These are phyloP conservation scores for Candida pseudocylindracea DNA, from an alignment of 1,139 yeast genomes.

Conservation along the genomic window DNA sequence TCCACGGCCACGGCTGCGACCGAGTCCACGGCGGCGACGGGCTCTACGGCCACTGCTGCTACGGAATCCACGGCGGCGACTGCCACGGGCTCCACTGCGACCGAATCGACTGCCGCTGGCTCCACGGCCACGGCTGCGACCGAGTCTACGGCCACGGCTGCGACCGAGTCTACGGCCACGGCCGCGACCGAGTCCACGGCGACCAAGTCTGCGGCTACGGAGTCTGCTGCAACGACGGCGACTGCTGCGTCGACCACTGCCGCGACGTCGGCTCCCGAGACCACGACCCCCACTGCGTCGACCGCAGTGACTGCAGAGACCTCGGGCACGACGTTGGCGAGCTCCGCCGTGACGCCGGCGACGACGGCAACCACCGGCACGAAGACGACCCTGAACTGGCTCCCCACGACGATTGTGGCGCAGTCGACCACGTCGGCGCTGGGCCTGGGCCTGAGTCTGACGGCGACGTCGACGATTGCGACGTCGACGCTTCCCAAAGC, in stretches of 20 bases:
- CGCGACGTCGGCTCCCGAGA: not conserved
- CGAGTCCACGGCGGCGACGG: not conserved
- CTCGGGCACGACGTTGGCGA: not conserved
- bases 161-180: not conserved
- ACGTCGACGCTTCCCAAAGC: conserved; percentile 47
- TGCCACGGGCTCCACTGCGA: too few relatives aligned
- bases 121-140: too few relatives aligned
- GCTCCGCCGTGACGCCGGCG: not conserved
- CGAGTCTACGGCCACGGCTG: not conserved
- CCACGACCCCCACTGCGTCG: not conserved
- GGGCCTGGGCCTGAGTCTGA: conserved; percentile 11
- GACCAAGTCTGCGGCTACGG: not conserved
- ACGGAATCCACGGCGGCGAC: not conserved
- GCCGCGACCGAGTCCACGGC: not conserved
- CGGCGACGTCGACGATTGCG: conserved; percentile 10
- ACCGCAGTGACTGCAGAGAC: not conserved
- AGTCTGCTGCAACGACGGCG: not conserved
- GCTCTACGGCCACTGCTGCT: not conserved
- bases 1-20: not conserved
- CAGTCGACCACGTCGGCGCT: conserved; percentile 7
- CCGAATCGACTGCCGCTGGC: not conserved
- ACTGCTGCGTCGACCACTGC: not conserved
- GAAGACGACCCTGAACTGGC: conserved; percentile 16
- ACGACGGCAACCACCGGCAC: not conserved
- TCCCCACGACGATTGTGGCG: conserved; percentile 23